Evolutionary conservation across 176 grass and related monocot genomes (phyloP).

Genomic region (Phoenix roebelenii): DNA sequence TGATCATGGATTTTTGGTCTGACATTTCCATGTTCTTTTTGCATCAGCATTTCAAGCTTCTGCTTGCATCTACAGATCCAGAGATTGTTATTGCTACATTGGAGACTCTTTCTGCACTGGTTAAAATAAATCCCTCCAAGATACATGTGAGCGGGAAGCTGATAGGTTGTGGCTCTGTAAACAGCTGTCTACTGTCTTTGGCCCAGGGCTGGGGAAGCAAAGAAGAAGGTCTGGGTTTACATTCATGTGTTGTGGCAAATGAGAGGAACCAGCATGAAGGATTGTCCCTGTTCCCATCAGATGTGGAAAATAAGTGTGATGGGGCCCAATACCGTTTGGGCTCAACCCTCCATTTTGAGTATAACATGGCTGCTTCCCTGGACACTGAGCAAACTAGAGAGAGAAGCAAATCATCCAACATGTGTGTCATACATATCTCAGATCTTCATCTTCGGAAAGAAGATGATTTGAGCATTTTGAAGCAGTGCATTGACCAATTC

Average conservation of each 20-base stretch:
- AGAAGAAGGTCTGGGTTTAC: constrained; percentile 92
- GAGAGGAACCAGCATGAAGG: constrained; percentile 67
- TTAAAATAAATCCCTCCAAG: constrained; percentile 95
- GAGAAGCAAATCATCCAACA: constrained; percentile 42
- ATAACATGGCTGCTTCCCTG: constrained; percentile 32
- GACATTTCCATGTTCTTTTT: not conserved
- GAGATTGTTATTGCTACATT: constrained; percentile 84
- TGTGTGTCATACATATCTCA: constrained; percentile 78
- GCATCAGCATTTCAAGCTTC: constrained; percentile 79
- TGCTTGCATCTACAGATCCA: constrained; percentile 82
- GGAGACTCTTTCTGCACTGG: constrained; percentile 77
- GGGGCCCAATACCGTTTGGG: constrained; percentile 69
- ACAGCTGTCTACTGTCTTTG: constrained; percentile 78
- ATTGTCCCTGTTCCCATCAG: constrained; percentile 60
- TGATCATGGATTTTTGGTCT: not conserved
- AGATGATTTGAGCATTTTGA: constrained; percentile 83
- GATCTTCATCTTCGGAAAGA: constrained; percentile 81
- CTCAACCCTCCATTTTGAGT: constrained; percentile 97
- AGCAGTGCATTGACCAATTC: constrained; percentile 61
- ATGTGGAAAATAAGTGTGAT: constrained; percentile 64
- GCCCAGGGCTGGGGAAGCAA: constrained; percentile 99
- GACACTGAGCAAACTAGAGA: constrained; percentile 35
- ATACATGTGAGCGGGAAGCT: constrained; percentile 91
- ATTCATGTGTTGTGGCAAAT: constrained; percentile 89
- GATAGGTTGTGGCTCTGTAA: constrained; percentile 66